These are phyloP conservation scores for Starmerella apicola DNA, from an alignment of 805 yeast species.

Conservation along the genomic window DNA sequence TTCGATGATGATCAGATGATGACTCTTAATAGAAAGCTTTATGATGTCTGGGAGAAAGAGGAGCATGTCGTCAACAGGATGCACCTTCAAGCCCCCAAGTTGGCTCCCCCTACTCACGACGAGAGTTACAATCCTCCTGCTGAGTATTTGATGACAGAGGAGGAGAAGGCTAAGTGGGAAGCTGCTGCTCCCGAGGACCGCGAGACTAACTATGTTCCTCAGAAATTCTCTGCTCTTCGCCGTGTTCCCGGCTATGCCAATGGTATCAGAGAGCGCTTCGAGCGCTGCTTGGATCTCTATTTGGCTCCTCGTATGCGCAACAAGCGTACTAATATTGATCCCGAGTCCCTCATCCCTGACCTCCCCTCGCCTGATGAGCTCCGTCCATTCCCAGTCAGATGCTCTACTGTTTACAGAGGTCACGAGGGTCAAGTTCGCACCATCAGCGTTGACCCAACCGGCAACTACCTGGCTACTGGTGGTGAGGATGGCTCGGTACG, in stretches of 20 bases:
- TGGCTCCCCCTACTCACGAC: conserved; percentile 92
- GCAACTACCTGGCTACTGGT: conserved; percentile 94
- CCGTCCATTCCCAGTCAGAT: conserved; percentile 88
- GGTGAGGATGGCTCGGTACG: conserved; percentile 93
- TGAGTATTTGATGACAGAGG: conserved; percentile 72
- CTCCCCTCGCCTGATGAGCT: conserved; percentile 93
- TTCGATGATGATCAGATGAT: conserved; percentile 35
- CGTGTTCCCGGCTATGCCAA: conserved; percentile 89
- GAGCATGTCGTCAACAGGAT: conserved; percentile 59
- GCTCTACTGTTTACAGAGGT: conserved; percentile 74
- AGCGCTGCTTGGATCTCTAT: conserved; percentile 84
- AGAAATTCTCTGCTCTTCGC: conserved; percentile 68
- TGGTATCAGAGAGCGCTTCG: conserved; percentile 78
- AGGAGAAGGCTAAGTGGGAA: conserved; percentile 63
- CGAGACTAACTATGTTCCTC: conserved; percentile 67
- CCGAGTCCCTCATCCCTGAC: conserved; percentile 90
- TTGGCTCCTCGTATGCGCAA: conserved; percentile 92
- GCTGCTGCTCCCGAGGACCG: conserved; percentile 63
- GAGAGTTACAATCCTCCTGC: conserved; percentile 97
- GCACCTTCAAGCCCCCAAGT: conserved; percentile 83
- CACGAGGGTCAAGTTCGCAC: conserved; percentile 75
- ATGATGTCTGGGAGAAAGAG: conserved; percentile 75
- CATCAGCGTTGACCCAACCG: conserved; percentile 73
- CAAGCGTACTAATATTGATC: conserved; percentile 83
- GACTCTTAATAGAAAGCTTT: conserved; percentile 29